A percentile compares a stretch with the other conserved stretches of the same genome.
Evolutionary conservation across 768 basidiomycete species (phyloP).

Genomic region (Rhizopogon roseolus): DNA sequence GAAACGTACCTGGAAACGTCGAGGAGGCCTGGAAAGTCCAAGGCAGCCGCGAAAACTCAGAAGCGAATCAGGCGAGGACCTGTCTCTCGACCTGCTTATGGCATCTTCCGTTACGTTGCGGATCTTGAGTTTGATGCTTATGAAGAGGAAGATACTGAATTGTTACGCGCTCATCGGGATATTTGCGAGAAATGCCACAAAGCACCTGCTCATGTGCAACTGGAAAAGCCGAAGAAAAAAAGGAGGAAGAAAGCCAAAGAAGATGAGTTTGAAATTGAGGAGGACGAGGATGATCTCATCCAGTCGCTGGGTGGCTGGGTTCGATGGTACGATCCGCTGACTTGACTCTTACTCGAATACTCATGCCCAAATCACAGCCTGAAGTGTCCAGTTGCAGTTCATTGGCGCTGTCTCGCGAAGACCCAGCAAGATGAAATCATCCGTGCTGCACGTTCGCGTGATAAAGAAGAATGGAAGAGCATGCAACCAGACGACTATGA

Average conservation of each 20-base stretch:
- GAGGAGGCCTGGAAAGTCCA: constrained; percentile 4
- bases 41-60: not conserved
- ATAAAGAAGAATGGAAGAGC: constrained; percentile 36
- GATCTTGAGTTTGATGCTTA: constrained; percentile 38
- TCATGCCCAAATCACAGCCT: constrained; percentile 39
- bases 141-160: constrained; percentile 52
- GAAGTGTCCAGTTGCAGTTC: constrained; percentile 71
- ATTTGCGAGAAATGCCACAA: constrained; percentile 71
- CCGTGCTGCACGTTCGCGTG: constrained; percentile 54
- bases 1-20: constrained; percentile 31
- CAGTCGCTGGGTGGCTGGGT: constrained; percentile 73
- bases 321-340: constrained; percentile 55
- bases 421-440: constrained; percentile 70
- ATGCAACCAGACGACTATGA: constrained; percentile 19
- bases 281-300: constrained; percentile 49
- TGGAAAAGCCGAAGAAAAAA: constrained; percentile 35
- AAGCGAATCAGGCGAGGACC: constrained; percentile 29
- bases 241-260: constrained; percentile 38
- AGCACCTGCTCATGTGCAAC: constrained; percentile 50
- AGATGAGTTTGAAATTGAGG: constrained; percentile 45
- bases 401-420: constrained; percentile 70
- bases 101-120: constrained; percentile 37
- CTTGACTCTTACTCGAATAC: not conserved
- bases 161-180: constrained; percentile 54
- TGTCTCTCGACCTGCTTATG: constrained; percentile 43